These are phyloP conservation scores for Leccinum longicurvipes DNA, from an alignment of 768 basidiomycete species.

Conservation along the genomic window DNA sequence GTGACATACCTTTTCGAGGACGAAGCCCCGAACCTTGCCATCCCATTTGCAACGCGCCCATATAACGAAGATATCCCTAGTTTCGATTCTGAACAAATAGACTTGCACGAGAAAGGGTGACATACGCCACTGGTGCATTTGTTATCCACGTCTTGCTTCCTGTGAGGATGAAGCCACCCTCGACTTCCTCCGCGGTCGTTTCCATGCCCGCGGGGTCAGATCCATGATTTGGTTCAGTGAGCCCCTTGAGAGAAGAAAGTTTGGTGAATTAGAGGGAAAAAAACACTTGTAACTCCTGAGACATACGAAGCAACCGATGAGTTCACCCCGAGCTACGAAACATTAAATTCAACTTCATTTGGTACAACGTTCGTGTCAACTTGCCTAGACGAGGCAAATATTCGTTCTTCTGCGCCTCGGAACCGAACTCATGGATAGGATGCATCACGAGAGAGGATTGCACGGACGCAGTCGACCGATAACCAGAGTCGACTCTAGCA, in stretches of 20 bases:
- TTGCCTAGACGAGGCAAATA: conserved; percentile 82
- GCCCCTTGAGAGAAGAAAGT: conserved; percentile 51
- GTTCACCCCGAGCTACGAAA: conserved; percentile 69
- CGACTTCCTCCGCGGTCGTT: conserved; percentile 80
- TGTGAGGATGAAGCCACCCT: conserved; percentile 80
- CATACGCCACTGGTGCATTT: conserved; percentile 87
- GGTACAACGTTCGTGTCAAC: not conserved
- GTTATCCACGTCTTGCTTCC: conserved; percentile 99
- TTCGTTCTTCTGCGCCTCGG: conserved; percentile 85
- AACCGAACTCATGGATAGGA: conserved; percentile 85
- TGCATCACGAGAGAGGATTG: conserved; percentile 98
- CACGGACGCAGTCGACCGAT: conserved; percentile 91
- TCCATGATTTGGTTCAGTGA: conserved; percentile 96
- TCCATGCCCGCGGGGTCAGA: conserved; percentile 99
- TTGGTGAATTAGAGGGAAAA: not conserved
- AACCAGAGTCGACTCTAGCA: conserved; percentile 88
- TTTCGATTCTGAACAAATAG: conserved; percentile 7
- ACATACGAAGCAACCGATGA: conserved; percentile 90
- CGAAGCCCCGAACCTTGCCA: conserved; percentile 81
- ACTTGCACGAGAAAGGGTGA: conserved; percentile 9
- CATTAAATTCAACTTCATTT: conserved; percentile 5
- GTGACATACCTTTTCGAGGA: conserved; percentile 75
- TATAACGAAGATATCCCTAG: conserved; percentile 82
- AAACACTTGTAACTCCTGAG: not conserved
- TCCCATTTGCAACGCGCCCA: conserved; percentile 98